Evolutionary conservation across 1,284 basidiomycete genomes (phyloP), one percentile per base, ranked within the genome.

Genomic region (Cystobasidiaceae sp.): DNA sequence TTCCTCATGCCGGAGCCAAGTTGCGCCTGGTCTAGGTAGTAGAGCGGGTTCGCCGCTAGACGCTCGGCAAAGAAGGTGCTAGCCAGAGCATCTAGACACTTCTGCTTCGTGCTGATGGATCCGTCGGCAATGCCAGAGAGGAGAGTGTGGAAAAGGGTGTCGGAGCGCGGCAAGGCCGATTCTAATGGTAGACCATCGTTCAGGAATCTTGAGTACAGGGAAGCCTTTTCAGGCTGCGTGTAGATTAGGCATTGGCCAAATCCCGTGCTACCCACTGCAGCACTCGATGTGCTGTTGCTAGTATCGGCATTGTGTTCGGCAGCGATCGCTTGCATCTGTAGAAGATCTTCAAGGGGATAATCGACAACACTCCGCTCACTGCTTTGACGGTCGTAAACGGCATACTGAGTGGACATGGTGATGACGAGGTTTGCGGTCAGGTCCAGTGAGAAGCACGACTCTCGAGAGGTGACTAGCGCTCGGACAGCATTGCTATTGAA

Each of bases 401-500:
- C 77, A 75, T 90, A 96, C 76, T 98, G 94, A 5, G 93, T 92
- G 27, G 92, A 89, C 86, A 97, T 88, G 51, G 93, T 86, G 37
- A 97, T 81, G 15, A 97, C 93, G 3, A 85, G 83, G 4, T 83
- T 82, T 0, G 89, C 89, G 37, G 86, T 84, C 13, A 93, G 83
- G 2, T 91, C 89, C 13, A 97, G 76, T 21, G 83, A 86, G 92
- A 93, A 96, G 74, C 87, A 89, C 23, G 86, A 82, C 49, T 94
- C 90, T 39, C 86, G 84, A 0, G 93, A 85, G 0, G 85, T 86
- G 66, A 98, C 80, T 37, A 99, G 79, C 3, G 93, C 86, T n/a
- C 86, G 85, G 32, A 98, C 75, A 28, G 89, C 80, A 0, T 90
- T 89, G 64, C 88, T 85, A 0, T 85, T 84, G 75, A 88, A 97